Conservation (phyloP, 1,139 yeast species). For the Diutina siamensis region DNA sequence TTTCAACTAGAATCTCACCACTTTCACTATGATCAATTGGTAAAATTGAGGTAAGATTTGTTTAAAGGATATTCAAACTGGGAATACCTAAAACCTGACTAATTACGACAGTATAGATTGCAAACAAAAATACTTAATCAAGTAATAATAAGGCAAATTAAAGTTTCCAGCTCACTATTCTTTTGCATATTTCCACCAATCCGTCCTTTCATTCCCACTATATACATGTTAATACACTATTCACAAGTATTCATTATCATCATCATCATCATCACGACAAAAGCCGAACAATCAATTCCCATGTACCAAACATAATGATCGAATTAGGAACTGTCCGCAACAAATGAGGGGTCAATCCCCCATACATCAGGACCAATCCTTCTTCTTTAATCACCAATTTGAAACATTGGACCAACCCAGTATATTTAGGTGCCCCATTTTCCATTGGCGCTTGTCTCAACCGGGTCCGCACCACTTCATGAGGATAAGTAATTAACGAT, state of each 20-base stretch:
- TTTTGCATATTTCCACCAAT: too few species aligned
- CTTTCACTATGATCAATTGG: too few species aligned
- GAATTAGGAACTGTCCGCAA: conserved; percentile 96
- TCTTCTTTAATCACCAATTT: conserved; percentile 76
- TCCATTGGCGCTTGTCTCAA: conserved; percentile 85
- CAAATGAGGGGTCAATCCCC: conserved; percentile 94
- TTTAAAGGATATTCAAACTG: too few species aligned
- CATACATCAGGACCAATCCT: conserved; percentile 88
- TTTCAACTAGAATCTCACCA: too few species aligned
- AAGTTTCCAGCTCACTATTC: too few species aligned
- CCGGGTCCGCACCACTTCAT: conserved; percentile 92
- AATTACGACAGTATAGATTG: too few species aligned
- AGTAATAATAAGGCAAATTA: too few species aligned
- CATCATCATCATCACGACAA: conserved; percentile 35
- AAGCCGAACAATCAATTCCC: conserved; percentile 82
- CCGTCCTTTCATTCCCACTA: too few species aligned
- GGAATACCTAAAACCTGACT: too few species aligned
- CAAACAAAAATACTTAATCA: too few species aligned
- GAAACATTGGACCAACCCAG: conserved; percentile 84
- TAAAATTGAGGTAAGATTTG: too few species aligned
- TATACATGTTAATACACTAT: too few species aligned
- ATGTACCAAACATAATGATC: conserved; percentile 97
- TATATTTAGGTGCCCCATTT: conserved; percentile 75
- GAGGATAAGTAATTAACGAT: conserved; percentile 89
- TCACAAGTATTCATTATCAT: conserved; percentile 1